Base-by-base conservation (phyloP, 1,139 yeast species). In the Nakaseomyces glabratus region DNA sequence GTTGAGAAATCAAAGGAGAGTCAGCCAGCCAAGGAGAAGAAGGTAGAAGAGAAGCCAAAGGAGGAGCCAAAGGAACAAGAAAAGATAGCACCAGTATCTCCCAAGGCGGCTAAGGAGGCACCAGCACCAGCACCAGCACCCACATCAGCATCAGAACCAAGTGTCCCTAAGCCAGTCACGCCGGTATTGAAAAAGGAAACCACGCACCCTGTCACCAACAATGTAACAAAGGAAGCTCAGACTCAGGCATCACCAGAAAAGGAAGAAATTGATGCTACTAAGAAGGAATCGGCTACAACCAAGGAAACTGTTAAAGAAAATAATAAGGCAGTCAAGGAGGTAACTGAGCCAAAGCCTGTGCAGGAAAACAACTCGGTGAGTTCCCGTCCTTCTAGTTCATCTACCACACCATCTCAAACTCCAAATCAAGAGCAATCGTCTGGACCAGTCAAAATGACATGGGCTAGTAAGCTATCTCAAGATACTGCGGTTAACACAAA, bases 61-160 rank as follows among this genome's bases (percentile, higher is more conserved):
- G 48, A 55, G 14, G 64, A 66, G 36, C 60, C 71, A 3, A 53
- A 52, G 12, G 58, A 57, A 4, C 66, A 65, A 48, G 59, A 65
- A 66, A 65, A 48, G 59, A 65, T 49, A 36, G 40, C 55, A 45
- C 24, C 39, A 35, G 35, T 40, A 30, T 39, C 37, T 4, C 48
- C 45, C 32, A 47, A 41, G 31, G 54, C 47, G 33, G 34, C 31
- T 8, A 46, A 46, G 18, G 38, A 35, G 39, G 45, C 48, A 17
- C 15, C 12, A 8, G 7, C 11, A 47, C 37, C 61, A 55, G 41
- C 58, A 60, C 41, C 41, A 21, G 31, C 22, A 24, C 10, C 30
- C 6, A 10, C 7, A n/a, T n/a, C 10, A 3, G 35, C 44, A 8
- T 40, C 39, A 18, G 56, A 61, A 7, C 25, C 21, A 28, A 5